Evolutionary conservation across 2,329 filamentous ascomycete genomes (phyloP).

Genomic region (Beauveria medogensis): DNA sequence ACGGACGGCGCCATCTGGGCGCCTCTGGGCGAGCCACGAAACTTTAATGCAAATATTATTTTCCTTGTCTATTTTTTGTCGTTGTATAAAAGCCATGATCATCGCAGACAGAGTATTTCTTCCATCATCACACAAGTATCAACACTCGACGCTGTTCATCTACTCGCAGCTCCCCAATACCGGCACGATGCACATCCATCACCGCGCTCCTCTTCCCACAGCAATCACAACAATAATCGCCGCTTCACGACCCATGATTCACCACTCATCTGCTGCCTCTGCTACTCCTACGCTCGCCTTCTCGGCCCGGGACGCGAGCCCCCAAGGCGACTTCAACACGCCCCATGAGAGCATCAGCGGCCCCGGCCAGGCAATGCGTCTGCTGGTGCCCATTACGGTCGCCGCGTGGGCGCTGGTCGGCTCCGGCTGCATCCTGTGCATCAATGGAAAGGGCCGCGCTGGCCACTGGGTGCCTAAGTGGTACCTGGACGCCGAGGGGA

Average conservation of each 20-base stretch:
- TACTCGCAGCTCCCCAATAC: neutral
- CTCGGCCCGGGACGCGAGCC: no score
- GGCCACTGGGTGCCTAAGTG: conserved; percentile 27
- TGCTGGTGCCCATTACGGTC: conserved; percentile 20
- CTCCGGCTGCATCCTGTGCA: conserved; percentile 23
- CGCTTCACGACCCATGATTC: neutral
- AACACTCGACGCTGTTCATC: neutral
- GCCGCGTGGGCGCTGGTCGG: conserved; percentile 25
- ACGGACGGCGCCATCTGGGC: no score
- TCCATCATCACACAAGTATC: neutral
- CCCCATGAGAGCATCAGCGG: neutral
- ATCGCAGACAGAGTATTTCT: neutral
- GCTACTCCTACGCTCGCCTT: no score
- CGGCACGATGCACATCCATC: neutral
- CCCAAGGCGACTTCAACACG: neutral
- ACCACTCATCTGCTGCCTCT: neutral
- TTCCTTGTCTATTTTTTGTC: neutral
- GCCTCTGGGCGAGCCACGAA: neutral
- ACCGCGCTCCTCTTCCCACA: neutral
- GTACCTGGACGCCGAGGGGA: conserved; percentile 22
- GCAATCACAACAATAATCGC: neutral
- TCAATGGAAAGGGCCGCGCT: conserved; percentile 22
- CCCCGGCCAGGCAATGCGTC: neutral
- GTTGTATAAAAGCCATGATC: neutral
- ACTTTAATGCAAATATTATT: neutral